These are phyloP conservation scores for Fagopyrum homotropicum DNA, from an alignment of 148 eudicot species.

Conservation along the genomic window DNA sequence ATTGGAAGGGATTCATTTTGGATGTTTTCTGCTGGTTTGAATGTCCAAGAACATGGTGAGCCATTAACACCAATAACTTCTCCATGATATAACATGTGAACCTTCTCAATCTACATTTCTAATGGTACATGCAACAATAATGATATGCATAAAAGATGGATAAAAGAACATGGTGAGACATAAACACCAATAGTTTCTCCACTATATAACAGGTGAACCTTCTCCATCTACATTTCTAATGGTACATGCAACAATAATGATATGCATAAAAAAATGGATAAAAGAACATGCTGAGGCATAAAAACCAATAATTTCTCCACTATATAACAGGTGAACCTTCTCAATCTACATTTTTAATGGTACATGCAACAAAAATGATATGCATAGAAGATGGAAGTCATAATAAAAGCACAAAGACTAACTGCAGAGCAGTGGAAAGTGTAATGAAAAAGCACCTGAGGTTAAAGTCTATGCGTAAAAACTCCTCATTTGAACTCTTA, in stretches of 20 bases:
- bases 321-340: not conserved
- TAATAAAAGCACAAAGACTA: not conserved
- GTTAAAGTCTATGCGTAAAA: slow-evolving; percentile 79
- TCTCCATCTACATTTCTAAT: not conserved
- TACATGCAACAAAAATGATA: not conserved
- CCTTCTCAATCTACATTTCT: not conserved
- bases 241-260: not conserved
- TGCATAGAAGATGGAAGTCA: not conserved
- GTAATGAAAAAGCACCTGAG: slow-evolving; percentile 44
- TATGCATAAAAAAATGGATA: not conserved
- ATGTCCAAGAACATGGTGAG: not conserved
- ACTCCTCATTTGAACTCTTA: slow-evolving; percentile 78
- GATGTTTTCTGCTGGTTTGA: not conserved
- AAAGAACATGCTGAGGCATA: too few species aligned
- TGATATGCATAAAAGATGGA: too few species aligned
- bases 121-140: not conserved
- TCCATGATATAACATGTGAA: not conserved
- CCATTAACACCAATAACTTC: too few species aligned
- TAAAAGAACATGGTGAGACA: too few species aligned
- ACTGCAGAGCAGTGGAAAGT: not conserved
- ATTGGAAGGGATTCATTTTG: not conserved
- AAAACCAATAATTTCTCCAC: not conserved
- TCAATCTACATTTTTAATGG: not conserved
- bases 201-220: not conserved
- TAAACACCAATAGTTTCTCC: not conserved